phyloP scores from a whole-genome alignment of 164 flowering plant genomes.

The Vitis rupestris region DNA sequence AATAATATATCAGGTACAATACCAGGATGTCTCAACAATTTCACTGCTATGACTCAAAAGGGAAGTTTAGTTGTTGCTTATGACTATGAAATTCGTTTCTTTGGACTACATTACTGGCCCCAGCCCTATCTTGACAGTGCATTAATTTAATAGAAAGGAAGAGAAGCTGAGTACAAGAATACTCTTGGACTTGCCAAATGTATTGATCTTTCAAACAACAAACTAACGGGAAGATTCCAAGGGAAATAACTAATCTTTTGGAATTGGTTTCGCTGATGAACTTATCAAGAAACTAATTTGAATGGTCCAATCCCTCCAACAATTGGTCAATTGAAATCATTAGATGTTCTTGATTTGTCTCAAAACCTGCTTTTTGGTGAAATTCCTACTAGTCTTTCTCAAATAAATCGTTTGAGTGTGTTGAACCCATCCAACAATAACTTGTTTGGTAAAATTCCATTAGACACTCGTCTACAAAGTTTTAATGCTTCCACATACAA shows the following conservation, averaged over 20 bases:
- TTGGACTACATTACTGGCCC: too few species aligned
- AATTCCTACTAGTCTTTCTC: constrained; percentile 22
- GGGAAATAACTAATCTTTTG: neutral
- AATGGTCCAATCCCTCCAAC: constrained; percentile 10
- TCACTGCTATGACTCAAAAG: constrained; percentile 13
- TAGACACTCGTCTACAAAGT: constrained; percentile 29
- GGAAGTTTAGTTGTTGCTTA: neutral
- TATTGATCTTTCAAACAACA: constrained; percentile 31
- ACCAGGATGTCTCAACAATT: constrained; percentile 25
- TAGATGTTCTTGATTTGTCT: constrained; percentile 22
- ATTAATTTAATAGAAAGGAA: constrained; percentile 17
- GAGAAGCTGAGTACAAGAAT: neutral
- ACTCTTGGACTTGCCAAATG: constrained; percentile 2
- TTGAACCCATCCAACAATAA: constrained; percentile 17
- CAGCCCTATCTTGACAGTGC: neutral
- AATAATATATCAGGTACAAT: constrained; percentile 26
- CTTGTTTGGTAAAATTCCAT: constrained; percentile 30
- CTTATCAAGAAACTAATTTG: constrained; percentile 22
- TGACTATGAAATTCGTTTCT: too few species aligned
- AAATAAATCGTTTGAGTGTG: neutral
- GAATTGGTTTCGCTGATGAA: constrained; percentile 6
- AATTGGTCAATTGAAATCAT: constrained; percentile 13
- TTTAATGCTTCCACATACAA: constrained; percentile 19
- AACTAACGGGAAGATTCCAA: constrained; percentile 20
- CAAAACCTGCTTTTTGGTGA: constrained; percentile 24